phyloP scores from a whole-genome alignment of 148 eudicot species.

The Limonium bicolor region DNA sequence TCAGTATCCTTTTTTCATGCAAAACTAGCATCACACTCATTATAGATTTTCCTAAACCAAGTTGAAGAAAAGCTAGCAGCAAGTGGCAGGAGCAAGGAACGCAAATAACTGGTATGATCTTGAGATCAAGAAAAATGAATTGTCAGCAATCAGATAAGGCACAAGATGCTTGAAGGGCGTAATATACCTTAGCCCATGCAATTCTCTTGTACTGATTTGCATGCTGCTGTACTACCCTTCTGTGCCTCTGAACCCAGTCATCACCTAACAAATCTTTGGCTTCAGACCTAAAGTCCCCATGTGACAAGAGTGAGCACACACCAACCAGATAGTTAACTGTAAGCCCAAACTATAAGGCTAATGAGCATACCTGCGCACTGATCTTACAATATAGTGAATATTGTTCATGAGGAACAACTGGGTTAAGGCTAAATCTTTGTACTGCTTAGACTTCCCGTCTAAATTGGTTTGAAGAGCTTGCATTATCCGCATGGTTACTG shows the following conservation, averaged over 20 bases:
- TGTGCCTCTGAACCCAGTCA: slow-evolving; percentile 98
- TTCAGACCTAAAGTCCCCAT: slow-evolving; percentile 50
- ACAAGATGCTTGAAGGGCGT: neutral
- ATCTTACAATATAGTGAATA: slow-evolving; percentile 95
- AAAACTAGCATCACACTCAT: no score
- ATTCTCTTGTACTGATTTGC: slow-evolving; percentile 93
- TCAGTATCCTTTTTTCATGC: no score
- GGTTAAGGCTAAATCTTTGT: slow-evolving; percentile 74
- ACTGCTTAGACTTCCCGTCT: slow-evolving; percentile 95
- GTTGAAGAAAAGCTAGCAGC: no score
- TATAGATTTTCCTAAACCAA: no score
- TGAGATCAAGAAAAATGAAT: no score
- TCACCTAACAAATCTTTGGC: slow-evolving; percentile 96
- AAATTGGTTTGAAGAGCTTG: slow-evolving; percentile 97
- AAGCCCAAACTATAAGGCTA: neutral
- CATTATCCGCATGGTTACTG: slow-evolving; percentile 93
- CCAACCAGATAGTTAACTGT: neutral
- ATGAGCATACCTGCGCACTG: slow-evolving; percentile 74
- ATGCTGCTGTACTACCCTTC: slow-evolving; percentile 92
- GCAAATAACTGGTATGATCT: no score
- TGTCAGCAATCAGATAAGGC: no score
- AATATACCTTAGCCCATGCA: slow-evolving; percentile 91
- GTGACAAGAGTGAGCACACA: slow-evolving; percentile 1
- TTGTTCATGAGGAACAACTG: slow-evolving; percentile 93
- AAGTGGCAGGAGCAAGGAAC: no score